A percentile compares a stretch with the other conserved stretches of the same genome.
phyloP scores from a whole-genome alignment of 2,329 filamentous ascomycete genomes.

The Coleophoma crateriformis region DNA sequence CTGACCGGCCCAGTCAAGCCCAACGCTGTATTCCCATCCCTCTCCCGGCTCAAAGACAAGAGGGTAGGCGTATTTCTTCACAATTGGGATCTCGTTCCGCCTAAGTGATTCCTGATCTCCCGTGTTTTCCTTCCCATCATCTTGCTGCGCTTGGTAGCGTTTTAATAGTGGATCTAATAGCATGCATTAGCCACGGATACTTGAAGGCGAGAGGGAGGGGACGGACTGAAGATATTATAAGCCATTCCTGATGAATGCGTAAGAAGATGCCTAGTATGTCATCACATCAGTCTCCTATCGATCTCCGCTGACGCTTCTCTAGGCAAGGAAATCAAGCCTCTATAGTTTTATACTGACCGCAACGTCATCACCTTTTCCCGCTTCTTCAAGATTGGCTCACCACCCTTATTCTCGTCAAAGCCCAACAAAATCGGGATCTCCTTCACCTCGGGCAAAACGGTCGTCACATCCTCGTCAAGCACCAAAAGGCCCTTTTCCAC shows the following conservation, averaged over 20 bases:
- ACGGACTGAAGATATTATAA: not conserved
- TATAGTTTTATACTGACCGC: not conserved
- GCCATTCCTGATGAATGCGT: not conserved
- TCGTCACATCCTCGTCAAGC: conserved; percentile 1
- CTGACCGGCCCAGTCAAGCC: conserved; percentile 24
- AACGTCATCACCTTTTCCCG: conserved; percentile 4
- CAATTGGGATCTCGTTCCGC: not conserved
- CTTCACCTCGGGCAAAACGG: conserved; percentile 2
- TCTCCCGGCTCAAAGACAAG: conserved; percentile 59
- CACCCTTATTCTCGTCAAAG: conserved; percentile 2
- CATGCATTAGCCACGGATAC: too few relatives aligned
- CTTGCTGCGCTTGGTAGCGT: not conserved
- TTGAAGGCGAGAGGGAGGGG: not conserved
- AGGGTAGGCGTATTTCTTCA: conserved; percentile 27
- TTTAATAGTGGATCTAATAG: not conserved
- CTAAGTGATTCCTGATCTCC: too few relatives aligned
- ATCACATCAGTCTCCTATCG: too few relatives aligned
- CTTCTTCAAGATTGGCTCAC: not conserved
- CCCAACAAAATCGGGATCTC: conserved; percentile 25
- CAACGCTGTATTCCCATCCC: conserved; percentile 50
- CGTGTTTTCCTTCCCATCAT: too few relatives aligned
- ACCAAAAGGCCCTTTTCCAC: conserved; percentile 3
- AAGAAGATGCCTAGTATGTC: not conserved
- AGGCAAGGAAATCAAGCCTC: not conserved
- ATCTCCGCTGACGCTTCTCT: not conserved